phyloP scores from a whole-genome alignment of 768 basidiomycete genomes.

The Serendipita sp. region DNA sequence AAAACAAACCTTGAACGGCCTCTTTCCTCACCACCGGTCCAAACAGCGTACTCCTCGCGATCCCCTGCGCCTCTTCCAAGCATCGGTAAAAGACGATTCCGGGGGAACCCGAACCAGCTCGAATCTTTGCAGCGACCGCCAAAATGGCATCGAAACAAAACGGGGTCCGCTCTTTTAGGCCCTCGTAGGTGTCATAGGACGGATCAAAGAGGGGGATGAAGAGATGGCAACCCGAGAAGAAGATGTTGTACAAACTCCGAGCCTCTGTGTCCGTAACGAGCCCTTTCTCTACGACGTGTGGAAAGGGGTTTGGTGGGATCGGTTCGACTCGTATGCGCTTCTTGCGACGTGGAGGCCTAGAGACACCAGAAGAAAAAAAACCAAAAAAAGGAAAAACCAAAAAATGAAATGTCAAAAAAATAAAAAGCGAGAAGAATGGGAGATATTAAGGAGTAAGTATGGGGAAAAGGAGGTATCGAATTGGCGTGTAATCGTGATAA shows the following conservation, averaged over 20 bases:
- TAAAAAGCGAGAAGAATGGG: no score
- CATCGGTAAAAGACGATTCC: slow-evolving; percentile 78
- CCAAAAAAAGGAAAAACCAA: no score
- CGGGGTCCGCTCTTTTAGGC: slow-evolving; percentile 78
- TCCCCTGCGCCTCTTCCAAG: slow-evolving; percentile 89
- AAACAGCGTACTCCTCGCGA: slow-evolving; percentile 84
- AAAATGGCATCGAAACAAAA: slow-evolving; percentile 93
- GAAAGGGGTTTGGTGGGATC: slow-evolving; percentile 71
- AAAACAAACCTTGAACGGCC: slow-evolving; percentile 61
- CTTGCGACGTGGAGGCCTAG: slow-evolving; percentile 34
- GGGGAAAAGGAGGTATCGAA: no score
- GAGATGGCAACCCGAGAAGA: slow-evolving; percentile 90
- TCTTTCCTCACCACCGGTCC: slow-evolving; percentile 90
- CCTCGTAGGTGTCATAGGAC: slow-evolving; percentile 83
- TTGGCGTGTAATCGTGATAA: no score
- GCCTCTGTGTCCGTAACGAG: slow-evolving; percentile 76
- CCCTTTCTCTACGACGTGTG: slow-evolving; percentile 82
- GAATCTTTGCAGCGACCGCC: slow-evolving; percentile 82
- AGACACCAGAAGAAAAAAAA: neutral
- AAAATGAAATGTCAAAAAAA: no score
- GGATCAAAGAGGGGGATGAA: slow-evolving; percentile 95
- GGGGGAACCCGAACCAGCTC: slow-evolving; percentile 75
- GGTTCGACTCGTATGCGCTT: slow-evolving; percentile 77
- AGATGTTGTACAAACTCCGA: slow-evolving; percentile 83
- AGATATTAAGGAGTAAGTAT: no score